A percentile compares a stretch with the other conserved stretches of the same genome.
These are phyloP conservation scores for Batrachochytrium dendrobatidis DNA, from an alignment of 371 early-diverging fungal genomes.

Conservation along the genomic window DNA sequence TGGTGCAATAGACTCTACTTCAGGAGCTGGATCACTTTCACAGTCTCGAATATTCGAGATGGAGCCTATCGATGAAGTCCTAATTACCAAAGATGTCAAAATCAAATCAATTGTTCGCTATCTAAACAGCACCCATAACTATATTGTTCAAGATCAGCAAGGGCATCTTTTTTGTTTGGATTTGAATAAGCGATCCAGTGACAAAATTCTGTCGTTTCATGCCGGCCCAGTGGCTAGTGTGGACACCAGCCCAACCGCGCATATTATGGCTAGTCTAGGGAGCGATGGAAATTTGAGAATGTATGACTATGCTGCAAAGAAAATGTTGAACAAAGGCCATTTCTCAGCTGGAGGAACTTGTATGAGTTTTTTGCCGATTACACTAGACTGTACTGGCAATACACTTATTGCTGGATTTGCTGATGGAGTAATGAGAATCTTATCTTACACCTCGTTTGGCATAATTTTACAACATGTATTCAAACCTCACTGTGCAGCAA, in stretches of 20 bases:
- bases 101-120: conserved; percentile 32
- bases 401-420: conserved; percentile 40
- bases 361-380: conserved; percentile 29
- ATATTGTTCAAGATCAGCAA: conserved; percentile 34
- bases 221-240: conserved; percentile 32
- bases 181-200: conserved; percentile 30
- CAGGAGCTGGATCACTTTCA: conserved; percentile 15
- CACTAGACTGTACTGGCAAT: conserved; percentile 35
- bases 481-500: conserved; percentile 38
- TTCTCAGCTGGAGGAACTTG: conserved; percentile 28
- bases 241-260: conserved; percentile 29
- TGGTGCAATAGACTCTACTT: conserved; percentile 11
- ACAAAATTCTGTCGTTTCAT: conserved; percentile 36
- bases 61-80: conserved; percentile 45
- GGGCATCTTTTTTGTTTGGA: conserved; percentile 36
- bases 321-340: conserved; percentile 9
- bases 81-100: conserved; percentile 45
- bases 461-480: conserved; percentile 38
- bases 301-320: conserved; percentile 34
- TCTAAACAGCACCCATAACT: conserved; percentile 26
- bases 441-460: conserved; percentile 24
- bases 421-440: conserved; percentile 41
- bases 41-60: conserved; percentile 41
- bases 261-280: conserved; percentile 33
- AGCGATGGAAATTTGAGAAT: conserved; percentile 34